Evolutionary conservation across 129 eudicot genomes (phyloP), one percentile per base, ranked within the genome.

Genomic region (Escallonia herrerae): DNA sequence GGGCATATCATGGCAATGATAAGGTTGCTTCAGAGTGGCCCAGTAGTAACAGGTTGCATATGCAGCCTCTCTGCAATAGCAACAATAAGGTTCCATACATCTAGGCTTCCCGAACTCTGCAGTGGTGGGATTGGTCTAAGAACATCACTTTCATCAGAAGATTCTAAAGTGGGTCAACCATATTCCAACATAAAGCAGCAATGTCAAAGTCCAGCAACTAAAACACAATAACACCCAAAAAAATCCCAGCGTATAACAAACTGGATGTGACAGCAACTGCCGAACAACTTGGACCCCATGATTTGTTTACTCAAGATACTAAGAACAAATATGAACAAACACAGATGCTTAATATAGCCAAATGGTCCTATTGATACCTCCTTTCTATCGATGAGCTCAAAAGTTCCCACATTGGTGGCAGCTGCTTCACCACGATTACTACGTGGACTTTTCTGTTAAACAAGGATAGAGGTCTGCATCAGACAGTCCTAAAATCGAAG

Each of bases 381-480:
- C 76, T 71, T 68, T 58, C 40, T 56, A 57, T 70, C 50, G 55
- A 65, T 56, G 60, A 77, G 63, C 77, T 66, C 73, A 71, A 71
- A 71, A 77, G 22, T 74, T 66, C 72, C 78, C 61, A 70, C 60
- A 70, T 47, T 46, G 9, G 81, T 77, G 74, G 43, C 77, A 9
- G 77, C 73, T 51, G 52, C 72, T 51, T 71, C 73, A 12, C 56
- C 64, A 42, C 45, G 64, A 71, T 62, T 65, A 62, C 58, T 71
- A 71, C 59, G 58, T 43, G 43, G 67, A 43, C 3, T 56, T 65
- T 77, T 67, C 64, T 67, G 72, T 55, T 71, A 38, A 70, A 60
- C 51, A 70, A 69, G 72, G 62, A 56, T 45, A 71, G 56, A 56
- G 65, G 64, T 54, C 73, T 66, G 59, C 70, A 72, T 78, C 71